phyloP scores from a whole-genome alignment of 371 early-diverging fungal species.

The Lichtheimia corymbifera region DNA sequence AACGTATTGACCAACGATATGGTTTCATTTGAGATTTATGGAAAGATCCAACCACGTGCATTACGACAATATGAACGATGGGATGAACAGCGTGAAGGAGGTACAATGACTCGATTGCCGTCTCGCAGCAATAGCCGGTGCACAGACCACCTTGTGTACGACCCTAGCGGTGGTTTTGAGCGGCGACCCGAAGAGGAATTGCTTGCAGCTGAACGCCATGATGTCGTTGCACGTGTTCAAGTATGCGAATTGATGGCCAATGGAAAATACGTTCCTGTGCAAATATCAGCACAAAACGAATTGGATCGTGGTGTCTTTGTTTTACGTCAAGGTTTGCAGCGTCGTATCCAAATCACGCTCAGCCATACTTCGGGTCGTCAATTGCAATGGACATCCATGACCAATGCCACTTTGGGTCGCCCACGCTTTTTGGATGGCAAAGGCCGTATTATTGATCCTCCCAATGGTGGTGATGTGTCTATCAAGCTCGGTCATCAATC shows the following conservation, averaged over 20 bases:
- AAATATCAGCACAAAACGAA: conserved; percentile 54
- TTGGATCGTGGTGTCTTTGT: conserved; percentile 70
- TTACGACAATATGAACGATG: conserved; percentile 62
- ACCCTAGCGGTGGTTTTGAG: conserved; percentile 32
- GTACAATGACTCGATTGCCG: conserved; percentile 23
- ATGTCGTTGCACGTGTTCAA: conserved; percentile 69
- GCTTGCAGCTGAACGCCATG: conserved; percentile 68
- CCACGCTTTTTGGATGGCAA: conserved; percentile 69
- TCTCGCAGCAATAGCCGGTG: conserved; percentile 12
- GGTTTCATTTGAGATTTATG: conserved; percentile 69
- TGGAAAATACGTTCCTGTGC: conserved; percentile 76
- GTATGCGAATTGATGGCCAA: conserved; percentile 66
- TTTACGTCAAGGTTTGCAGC: conserved; percentile 84
- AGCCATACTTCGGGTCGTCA: conserved; percentile 79
- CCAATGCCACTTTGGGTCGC: conserved; percentile 60
- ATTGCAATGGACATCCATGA: conserved; percentile 63
- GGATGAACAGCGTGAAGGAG: conserved; percentile 53
- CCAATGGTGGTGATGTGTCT: conserved; percentile 48
- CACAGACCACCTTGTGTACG: conserved; percentile 21
- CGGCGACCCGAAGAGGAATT: conserved; percentile 69
- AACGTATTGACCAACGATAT: conserved; percentile 41
- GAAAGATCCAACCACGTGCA: conserved; percentile 51
- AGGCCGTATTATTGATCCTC: conserved; percentile 59
- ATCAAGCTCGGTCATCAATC: conserved; percentile 52
- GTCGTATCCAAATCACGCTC: conserved; percentile 70